Base-by-base conservation (phyloP, 2,329 filamentous ascomycete species). In the Talaromyces marneffei region DNA sequence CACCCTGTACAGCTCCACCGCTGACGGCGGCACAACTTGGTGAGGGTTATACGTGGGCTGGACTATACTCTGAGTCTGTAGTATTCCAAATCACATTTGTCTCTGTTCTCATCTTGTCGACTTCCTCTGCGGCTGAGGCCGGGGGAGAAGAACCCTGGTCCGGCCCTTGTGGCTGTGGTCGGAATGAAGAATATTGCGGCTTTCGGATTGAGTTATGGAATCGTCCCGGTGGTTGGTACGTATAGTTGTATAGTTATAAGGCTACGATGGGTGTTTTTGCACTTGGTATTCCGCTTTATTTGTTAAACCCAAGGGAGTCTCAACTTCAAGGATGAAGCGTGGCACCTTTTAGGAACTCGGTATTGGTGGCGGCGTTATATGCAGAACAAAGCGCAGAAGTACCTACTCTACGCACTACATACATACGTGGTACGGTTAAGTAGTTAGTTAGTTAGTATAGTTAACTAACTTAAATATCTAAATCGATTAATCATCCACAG, bases 61-160 rank as follows among this genome's bases (percentile, higher is more conserved):
- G 66, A 68, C 65, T n/a, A n/a, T n/a, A n/a, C n/a, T n/a, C n/a
- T n/a, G n/a, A n/a, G n/a, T 1, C 57, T 70, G 14, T 64, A 65
- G n/a, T n/a, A n/a, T n/a, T n/a, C 46, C 66, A 70, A 35, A 54
- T 70, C 1, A 59, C 64, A 0, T 71, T 70, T 23, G 68, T 70
- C 8, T 69, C 69, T 9, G 63, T 70, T n/a, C 60, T 70, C n/a
- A 69, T 70, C 20, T 42, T 67, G 65, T 68, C 71, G 0, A 74
- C 73, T 2, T 70, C 70, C 1, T 74, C 75, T 54, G 72, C 73
- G 1, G 66, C 73, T 1, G 72, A 75, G 58, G 69, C 68, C 0
- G 69, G 69, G n/a, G 64, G 68, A 71, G n/a, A 70, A 72, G 59
- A 70, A 73, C 65, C 71, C 72, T 1, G 68, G 68, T 4, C 68